Conservation (phyloP, 129 eudicot species). For the Mikania micrantha region DNA sequence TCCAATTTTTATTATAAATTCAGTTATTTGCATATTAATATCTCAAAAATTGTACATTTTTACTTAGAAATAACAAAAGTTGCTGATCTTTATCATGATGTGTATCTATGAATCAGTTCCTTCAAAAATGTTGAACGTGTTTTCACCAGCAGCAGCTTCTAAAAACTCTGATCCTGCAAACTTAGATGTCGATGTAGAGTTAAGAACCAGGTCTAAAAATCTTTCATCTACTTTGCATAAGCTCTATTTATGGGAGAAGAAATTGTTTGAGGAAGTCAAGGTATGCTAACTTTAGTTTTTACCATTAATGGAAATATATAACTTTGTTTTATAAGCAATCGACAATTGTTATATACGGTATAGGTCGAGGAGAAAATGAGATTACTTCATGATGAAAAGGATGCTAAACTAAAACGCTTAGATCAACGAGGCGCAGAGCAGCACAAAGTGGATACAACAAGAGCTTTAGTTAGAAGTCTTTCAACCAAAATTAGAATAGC, state of each 20-base stretch:
- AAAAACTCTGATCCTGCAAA: constrained; percentile 22
- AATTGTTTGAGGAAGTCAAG: constrained; percentile 87
- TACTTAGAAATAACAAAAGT: background rate
- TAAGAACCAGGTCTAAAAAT: constrained; percentile 42
- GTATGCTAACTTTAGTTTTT: constrained; percentile 23
- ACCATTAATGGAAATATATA: background rate
- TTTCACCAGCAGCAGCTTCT: constrained; percentile 42
- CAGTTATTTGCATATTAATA: background rate
- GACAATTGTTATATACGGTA: constrained; percentile 13
- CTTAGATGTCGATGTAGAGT: constrained; percentile 37
- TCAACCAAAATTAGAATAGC: constrained; percentile 91
- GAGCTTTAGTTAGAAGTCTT: constrained; percentile 61
- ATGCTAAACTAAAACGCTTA: constrained; percentile 58
- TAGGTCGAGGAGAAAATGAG: constrained; percentile 97
- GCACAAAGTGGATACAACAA: constrained; percentile 68
- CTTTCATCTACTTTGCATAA: constrained; percentile 88
- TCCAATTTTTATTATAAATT: constrained; percentile 13
- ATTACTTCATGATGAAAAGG: constrained; percentile 64
- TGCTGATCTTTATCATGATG: background rate
- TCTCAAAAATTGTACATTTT: background rate
- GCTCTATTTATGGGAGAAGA: constrained; percentile 91
- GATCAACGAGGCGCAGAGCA: constrained; percentile 86
- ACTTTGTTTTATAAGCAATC: background rate
- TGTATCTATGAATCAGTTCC: constrained; percentile 45
- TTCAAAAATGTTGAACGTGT: constrained; percentile 65